Base-by-base conservation (phyloP, 495 filamentous ascomycete genomes). In the Achaetomiella virescens region DNA sequence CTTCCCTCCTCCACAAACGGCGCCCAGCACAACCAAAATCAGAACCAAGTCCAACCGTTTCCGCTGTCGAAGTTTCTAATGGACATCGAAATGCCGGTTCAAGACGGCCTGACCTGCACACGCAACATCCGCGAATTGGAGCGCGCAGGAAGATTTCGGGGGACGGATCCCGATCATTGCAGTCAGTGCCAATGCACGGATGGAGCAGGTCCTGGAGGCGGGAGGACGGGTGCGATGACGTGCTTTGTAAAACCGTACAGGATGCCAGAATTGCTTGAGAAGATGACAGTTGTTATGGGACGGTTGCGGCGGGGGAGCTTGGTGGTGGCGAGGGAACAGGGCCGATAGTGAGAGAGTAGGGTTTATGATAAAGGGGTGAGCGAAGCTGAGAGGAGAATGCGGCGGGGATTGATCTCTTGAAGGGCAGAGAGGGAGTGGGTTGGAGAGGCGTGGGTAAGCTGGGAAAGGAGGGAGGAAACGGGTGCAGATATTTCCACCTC, bases 31-130 rank as follows among this genome's bases (percentile, higher is more conserved):
- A 11, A 8, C 27, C 18, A 11, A 7, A 17, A 17, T 15, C 10
- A 45, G 12, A 27, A 15, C 8, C 36, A 25, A n/a, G n/a, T 12
- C 4, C 42, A 10, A 52, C 44, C 41, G 11, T 67, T 67, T 20
- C 60, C 65, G 5, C 55, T 68, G 6, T 62, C 65, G 0, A 67
- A 89, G 10, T 80, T 91, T 18, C 71, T 91, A 3, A 90, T 90
- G 86, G 89, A 92, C 61, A 83, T 89, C 48, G 88, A 91, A 62
- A 92, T 92, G 89, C 89, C 89, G 0, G 71, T 91, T 14, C 90
- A 90, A 82, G 84, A 91, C 65, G 89, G 89, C 10, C 78, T 85
- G 22, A 81, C 81, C 18, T 87, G 86, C 54, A 84, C 87, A 17
- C 69, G 73, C 33, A 74, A 75, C 43, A 89, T 95, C 51, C 78